A percentile compares a stretch with the other conserved stretches of the same genome.
Conservation (phyloP, 83 land plant species). For the Diphasiastrum complanatum region DNA sequence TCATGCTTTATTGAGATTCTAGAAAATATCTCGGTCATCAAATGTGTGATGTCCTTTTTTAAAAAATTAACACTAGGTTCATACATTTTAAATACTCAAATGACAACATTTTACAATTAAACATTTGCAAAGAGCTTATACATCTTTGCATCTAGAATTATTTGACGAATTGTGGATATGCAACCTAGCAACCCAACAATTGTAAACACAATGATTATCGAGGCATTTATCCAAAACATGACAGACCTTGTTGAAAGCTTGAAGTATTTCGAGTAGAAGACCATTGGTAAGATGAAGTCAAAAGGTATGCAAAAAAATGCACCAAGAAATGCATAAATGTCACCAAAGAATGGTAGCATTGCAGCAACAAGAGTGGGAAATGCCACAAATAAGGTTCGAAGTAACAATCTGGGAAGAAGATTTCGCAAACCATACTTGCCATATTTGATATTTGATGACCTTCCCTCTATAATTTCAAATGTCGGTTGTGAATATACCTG, state of each 20-base stretch:
- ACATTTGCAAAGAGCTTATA: conserved; percentile 59
- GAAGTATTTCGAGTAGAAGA: conserved; percentile 58
- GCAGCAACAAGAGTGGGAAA: conserved; percentile 63
- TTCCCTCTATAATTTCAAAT: conserved; percentile 63
- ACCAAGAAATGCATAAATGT: conserved; percentile 69
- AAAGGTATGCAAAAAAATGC: conserved; percentile 88
- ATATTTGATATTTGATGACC: conserved; percentile 40
- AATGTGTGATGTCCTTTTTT: no score
- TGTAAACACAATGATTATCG: conserved; percentile 38
- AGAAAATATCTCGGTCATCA: no score
- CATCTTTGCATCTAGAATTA: conserved; percentile 48
- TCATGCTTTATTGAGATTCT: no score
- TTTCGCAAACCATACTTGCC: conserved; percentile 53
- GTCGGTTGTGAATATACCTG: conserved; percentile 87
- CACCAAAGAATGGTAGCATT: conserved; percentile 90
- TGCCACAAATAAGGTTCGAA: conserved; percentile 42
- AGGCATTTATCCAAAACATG: conserved; percentile 46
- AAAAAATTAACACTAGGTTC: no score
- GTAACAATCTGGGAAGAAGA: conserved; percentile 52
- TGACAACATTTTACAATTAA: no score
- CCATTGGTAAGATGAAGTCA: conserved; percentile 65
- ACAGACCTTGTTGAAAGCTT: conserved; percentile 37
- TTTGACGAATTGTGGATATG: conserved; percentile 54
- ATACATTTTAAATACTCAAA: no score
- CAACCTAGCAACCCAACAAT: conserved; percentile 32